Evolutionary conservation across 768 basidiomycete species (phyloP), one percentile per base, ranked within the genome.

Genomic region (Filobasidium floriforme): DNA sequence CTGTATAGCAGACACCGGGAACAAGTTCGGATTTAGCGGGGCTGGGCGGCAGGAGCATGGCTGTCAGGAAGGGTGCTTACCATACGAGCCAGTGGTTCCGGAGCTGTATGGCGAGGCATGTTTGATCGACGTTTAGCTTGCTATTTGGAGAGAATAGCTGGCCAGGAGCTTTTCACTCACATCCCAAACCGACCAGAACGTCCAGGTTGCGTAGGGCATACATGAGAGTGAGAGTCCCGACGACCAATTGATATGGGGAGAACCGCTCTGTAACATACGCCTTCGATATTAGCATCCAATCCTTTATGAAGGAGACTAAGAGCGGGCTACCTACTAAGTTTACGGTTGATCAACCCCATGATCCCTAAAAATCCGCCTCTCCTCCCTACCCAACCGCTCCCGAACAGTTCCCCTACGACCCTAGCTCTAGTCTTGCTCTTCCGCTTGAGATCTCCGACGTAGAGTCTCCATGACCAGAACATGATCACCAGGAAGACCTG

Each of bases 171-270:
- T 52, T 59, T 28, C 51, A 78, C 87, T 73, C 72, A 92, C 92
- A 84, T 70, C 84, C 86, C 18, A 94, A 81, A 3, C 91, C 92
- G 7, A 93, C 77, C 18, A 96, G 82, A 79, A 87, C 88, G 78
- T 93, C 92, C 14, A 92, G 79, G 77, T 97, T 89, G 14, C 89
- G 82, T 59, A 88, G 75, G 19, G 89, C 87, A 76, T 97, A 99
- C 5, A 94, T 81, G 32, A 85, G 78, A 0, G 92, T 96, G 66
- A 96, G 80, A 0, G 92, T 90, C 71, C 85, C 88, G 63, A 91
- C 83, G 60, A 97, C 84, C 72, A 97, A 83, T 75, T 99, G 93
- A 88, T 92, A 99, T n/a, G 96, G 96, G 0, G 92, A 88, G 81
- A 91, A 94, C 24, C 86, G 85, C 74, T 83, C 87, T 91, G 46